phyloP scores from a whole-genome alignment of 305 asterid species.

The Salvia sclarea region DNA sequence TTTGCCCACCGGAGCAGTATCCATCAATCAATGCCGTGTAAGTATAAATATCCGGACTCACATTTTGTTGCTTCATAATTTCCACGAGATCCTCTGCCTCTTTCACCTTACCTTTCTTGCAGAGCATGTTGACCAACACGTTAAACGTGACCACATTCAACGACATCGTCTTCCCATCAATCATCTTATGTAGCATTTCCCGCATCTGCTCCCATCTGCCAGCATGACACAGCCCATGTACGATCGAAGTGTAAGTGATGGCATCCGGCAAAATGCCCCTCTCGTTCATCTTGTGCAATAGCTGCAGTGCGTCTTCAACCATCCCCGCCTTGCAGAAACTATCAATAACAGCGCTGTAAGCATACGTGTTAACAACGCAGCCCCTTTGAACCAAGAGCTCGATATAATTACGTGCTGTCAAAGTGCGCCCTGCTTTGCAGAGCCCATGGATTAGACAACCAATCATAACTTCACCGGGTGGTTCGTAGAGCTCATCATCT shows the following conservation, averaged over 20 bases:
- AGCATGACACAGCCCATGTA: background rate
- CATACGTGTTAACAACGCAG: background rate
- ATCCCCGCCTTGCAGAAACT: background rate
- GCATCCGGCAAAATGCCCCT: background rate
- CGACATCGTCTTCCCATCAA: background rate
- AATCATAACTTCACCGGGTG: background rate
- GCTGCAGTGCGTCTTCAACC: background rate
- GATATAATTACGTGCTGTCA: background rate
- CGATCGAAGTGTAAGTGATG: background rate
- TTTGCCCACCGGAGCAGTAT: background rate
- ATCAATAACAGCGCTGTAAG: background rate
- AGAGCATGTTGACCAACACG: background rate
- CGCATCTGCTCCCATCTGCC: background rate
- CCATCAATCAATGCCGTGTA: background rate
- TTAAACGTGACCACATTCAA: background rate
- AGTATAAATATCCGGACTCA: background rate
- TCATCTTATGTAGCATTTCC: background rate
- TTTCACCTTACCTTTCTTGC: slow-evolving; percentile 1
- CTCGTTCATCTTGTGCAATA: background rate
- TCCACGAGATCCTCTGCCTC: slow-evolving; percentile 6
- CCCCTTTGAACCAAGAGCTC: background rate
- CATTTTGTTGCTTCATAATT: background rate
- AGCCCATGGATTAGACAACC: slow-evolving; percentile 12
- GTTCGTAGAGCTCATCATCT: background rate
- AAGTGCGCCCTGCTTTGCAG: slow-evolving; percentile 9